phyloP scores from a whole-genome alignment of 2,329 filamentous ascomycete genomes.

The Fragosphaeria purpurea region DNA sequence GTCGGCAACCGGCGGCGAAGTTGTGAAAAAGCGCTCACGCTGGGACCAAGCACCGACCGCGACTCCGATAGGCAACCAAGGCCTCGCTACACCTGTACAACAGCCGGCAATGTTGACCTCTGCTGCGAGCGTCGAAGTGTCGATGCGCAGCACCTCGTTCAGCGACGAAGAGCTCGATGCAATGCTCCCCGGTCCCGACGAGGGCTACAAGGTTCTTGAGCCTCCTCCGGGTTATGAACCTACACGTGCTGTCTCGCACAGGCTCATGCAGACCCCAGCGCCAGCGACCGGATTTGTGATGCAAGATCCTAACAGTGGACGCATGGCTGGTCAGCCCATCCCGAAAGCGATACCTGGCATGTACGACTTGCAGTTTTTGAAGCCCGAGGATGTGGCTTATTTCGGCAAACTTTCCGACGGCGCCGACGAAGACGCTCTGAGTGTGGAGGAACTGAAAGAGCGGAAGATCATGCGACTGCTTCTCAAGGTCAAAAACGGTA shows the following conservation, averaged over 20 bases:
- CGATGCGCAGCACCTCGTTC: conserved; percentile 66
- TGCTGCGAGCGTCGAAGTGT: conserved; percentile 59
- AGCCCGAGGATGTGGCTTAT: conserved; percentile 96
- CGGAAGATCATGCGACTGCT: conserved; percentile 96
- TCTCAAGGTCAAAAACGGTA: conserved; percentile 98
- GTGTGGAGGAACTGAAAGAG: conserved; percentile 92
- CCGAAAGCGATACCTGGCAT: conserved; percentile 94
- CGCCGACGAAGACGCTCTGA: conserved; percentile 81
- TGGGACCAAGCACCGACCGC: conserved; percentile 82
- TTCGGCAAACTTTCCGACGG: conserved; percentile 96
- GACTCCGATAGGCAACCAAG: conserved; percentile 62
- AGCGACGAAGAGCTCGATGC: conserved; percentile 91
- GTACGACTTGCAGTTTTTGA: conserved; percentile 95
- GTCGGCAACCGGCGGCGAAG: conserved; percentile 43
- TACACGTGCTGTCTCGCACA: conserved; percentile 64
- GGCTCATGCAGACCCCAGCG: conserved; percentile 61
- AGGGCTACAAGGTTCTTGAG: conserved; percentile 87
- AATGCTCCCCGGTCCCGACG: conserved; percentile 76
- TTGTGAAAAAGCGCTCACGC: conserved; percentile 65
- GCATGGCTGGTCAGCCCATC: conserved; percentile 77
- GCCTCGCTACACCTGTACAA: conserved; percentile 70
- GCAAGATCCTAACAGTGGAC: conserved; percentile 82
- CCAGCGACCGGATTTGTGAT: conserved; percentile 90
- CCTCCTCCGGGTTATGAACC: conserved; percentile 89
- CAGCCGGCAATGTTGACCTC: conserved; percentile 59